Percentiles rank a stretch among this genome's conserved stretches.
Conservation (phyloP, 2,329 filamentous ascomycete species). For the Trichoderma arundinaceum region DNA sequence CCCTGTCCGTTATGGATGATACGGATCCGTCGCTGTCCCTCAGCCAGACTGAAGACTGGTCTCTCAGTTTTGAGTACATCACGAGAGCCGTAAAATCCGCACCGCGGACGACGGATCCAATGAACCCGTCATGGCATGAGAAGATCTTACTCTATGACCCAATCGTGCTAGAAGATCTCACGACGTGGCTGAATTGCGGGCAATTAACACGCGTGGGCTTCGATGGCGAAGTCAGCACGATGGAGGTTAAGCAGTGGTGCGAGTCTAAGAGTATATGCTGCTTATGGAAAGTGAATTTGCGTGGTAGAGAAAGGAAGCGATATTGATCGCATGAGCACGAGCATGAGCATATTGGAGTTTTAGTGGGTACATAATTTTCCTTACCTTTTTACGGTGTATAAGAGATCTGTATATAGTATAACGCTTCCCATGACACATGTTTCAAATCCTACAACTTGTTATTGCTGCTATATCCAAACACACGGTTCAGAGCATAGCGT, state of each 20-base stretch:
- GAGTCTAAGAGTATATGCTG: constrained; percentile 87
- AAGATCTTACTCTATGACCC: constrained; percentile 95
- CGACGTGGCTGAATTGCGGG: constrained; percentile 79
- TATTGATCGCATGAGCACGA: constrained; percentile 32
- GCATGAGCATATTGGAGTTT: constrained; percentile 21
- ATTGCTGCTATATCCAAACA: background rate
- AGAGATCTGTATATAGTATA: background rate
- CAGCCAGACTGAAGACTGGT: constrained; percentile 51
- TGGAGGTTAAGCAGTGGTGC: constrained; percentile 86
- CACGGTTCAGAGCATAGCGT: background rate
- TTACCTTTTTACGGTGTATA: background rate
- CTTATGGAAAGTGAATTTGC: constrained; percentile 66
- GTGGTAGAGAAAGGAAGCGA: constrained; percentile 61
- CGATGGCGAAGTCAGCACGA: constrained; percentile 66
- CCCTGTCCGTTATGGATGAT: constrained; percentile 52
- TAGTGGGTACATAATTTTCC: background rate
- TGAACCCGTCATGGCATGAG: constrained; percentile 77
- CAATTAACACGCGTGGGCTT: constrained; percentile 67
- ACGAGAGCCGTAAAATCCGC: constrained; percentile 59
- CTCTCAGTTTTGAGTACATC: constrained; percentile 57
- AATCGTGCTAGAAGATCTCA: constrained; percentile 83
- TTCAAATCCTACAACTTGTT: background rate
- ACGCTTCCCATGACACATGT: constrained; percentile 1
- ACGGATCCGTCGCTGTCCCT: constrained; percentile 50
- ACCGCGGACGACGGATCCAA: constrained; percentile 56